Evolutionary conservation across 2,329 filamentous ascomycete species (phyloP).

Genomic region (Chrysoporthe cubensis): DNA sequence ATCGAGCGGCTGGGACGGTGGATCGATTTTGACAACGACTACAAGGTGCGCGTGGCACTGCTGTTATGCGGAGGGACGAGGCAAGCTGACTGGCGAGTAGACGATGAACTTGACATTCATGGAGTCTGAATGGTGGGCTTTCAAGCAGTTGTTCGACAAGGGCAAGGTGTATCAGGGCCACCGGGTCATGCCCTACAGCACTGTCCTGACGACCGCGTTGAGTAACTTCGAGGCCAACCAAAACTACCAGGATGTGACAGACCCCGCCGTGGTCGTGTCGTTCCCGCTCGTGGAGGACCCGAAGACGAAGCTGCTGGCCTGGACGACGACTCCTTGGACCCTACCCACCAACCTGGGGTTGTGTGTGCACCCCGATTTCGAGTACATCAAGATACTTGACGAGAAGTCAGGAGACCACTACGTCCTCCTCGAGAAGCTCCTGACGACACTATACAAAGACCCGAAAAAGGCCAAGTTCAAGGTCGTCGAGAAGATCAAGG

Average conservation of each 20-base stretch:
- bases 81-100: conserved; percentile 42
- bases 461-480: conserved; percentile 94
- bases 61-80: conserved; percentile 27
- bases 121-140: conserved; percentile 97
- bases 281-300: conserved; percentile 83
- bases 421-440: conserved; percentile 79
- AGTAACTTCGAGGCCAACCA: conserved; percentile 95
- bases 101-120: conserved; percentile 96
- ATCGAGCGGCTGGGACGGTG: conserved; percentile 89
- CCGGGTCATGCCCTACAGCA: conserved; percentile 94
- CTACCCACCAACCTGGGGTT: conserved; percentile 77
- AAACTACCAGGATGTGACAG: conserved; percentile 91
- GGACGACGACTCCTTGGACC: conserved; percentile 86
- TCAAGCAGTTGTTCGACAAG: conserved; percentile 91
- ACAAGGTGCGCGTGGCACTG: conserved; percentile 60
- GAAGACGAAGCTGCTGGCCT: conserved; percentile 76
- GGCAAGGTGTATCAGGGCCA: conserved; percentile 87
- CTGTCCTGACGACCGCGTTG: conserved; percentile 83
- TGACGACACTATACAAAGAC: conserved; percentile 88
- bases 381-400: conserved; percentile 84
- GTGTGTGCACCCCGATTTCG: conserved; percentile 74
- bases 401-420: conserved; percentile 82
- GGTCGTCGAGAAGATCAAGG: conserved; percentile 77
- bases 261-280: conserved; percentile 85
- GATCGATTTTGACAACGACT: conserved; percentile 98